Conservation (phyloP, 805 yeast species). For the Kregervanrija fluxuum region DNA sequence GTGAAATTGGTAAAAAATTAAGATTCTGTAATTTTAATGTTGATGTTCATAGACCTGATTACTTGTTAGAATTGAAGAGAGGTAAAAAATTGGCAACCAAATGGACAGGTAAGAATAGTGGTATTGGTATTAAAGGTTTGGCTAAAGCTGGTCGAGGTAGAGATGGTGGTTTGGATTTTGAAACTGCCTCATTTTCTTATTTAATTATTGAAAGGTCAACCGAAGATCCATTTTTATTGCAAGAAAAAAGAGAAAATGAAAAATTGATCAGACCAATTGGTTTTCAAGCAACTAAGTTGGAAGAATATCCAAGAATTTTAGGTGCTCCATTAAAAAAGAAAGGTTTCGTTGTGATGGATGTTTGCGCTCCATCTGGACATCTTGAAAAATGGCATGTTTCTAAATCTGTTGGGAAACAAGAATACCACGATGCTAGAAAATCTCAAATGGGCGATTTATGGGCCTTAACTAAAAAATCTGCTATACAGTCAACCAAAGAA, state of each 20-base stretch:
- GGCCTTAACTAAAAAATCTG: slow-evolving; percentile 63
- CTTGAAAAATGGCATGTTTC: slow-evolving; percentile 87
- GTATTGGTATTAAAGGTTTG: slow-evolving; percentile 42
- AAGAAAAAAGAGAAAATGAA: slow-evolving; percentile 12
- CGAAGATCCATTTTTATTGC: slow-evolving; percentile 28
- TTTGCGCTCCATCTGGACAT: slow-evolving; percentile 74
- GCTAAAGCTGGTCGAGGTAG: slow-evolving; percentile 70
- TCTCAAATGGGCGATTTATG: slow-evolving; percentile 80
- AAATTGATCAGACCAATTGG: slow-evolving; percentile 19
- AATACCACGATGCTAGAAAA: slow-evolving; percentile 87
- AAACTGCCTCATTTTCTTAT: slow-evolving; percentile 67
- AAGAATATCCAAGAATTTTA: slow-evolving; percentile 67
- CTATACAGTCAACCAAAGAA: slow-evolving; percentile 30
- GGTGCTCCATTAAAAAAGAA: slow-evolving; percentile 68
- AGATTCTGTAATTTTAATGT: slow-evolving; percentile 73
- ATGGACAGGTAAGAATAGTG: slow-evolving; percentile 59
- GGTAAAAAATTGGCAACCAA: slow-evolving; percentile 67
- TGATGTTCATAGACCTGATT: slow-evolving; percentile 69
- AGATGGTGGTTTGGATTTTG: slow-evolving; percentile 61
- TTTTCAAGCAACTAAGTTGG: slow-evolving; percentile 18
- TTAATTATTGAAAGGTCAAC: slow-evolving; percentile 57
- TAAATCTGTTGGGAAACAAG: slow-evolving; percentile 63
- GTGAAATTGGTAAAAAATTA: slow-evolving; percentile 48
- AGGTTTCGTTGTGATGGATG: slow-evolving; percentile 72
- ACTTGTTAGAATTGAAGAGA: slow-evolving; percentile 73